Conservation (phyloP, 2,329 filamentous ascomycete species). For the Fusarium sp. region DNA sequence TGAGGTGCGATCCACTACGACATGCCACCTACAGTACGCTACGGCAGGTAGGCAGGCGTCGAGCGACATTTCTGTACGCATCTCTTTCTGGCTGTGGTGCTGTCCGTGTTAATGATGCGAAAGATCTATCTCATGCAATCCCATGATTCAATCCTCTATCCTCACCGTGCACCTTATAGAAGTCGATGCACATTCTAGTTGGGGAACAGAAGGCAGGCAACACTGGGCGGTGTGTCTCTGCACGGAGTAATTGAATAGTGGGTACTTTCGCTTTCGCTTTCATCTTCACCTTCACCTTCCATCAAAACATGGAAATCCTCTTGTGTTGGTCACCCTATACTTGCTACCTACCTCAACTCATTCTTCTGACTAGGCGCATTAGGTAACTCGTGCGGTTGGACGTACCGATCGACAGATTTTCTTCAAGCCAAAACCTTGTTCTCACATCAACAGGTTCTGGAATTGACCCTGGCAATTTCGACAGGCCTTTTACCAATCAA, state of each 20-base stretch:
- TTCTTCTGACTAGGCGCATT: not conserved
- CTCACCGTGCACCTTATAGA: constrained; percentile 13
- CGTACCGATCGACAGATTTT: constrained; percentile 47
- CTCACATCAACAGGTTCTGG: constrained; percentile 44
- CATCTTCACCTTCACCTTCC: not conserved
- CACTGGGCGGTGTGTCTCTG: not conserved
- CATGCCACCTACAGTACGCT: not conserved
- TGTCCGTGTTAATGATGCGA: constrained; percentile 30
- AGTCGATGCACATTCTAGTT: constrained; percentile 1
- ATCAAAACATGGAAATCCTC: not conserved
- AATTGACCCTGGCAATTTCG: constrained; percentile 42
- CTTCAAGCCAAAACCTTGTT: constrained; percentile 46
- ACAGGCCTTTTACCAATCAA: constrained; percentile 36
- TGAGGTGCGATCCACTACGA: constrained; percentile 1
- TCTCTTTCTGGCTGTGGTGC: constrained; percentile 22
- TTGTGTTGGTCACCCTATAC: not conserved
- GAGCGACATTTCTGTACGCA: constrained; percentile 38
- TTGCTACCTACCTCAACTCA: not conserved
- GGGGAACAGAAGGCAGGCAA: not conserved
- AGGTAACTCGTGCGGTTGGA: constrained; percentile 35
- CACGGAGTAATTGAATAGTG: not conserved
- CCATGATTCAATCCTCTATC: constrained; percentile 29
- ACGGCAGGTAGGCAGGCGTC: not conserved
- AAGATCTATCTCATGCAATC: constrained; percentile 39
- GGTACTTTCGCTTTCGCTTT: not conserved